Evolutionary conservation across 768 basidiomycete species (phyloP), one percentile per base, ranked within the genome.

Genomic region (Lactarius psammicola): DNA sequence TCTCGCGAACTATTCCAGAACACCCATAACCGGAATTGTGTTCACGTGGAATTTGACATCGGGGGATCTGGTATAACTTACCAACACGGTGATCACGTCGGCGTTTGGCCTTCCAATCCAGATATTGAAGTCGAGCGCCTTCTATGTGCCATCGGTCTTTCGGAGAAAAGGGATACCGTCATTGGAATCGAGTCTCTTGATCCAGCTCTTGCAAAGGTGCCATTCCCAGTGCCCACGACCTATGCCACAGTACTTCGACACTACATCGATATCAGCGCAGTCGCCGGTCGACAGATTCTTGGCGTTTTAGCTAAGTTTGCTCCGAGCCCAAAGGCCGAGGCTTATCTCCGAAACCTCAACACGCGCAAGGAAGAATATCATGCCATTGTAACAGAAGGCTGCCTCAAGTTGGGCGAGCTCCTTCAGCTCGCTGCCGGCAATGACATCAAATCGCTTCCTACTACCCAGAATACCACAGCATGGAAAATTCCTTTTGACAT

Each of bases 401-500:
- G 94, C 77, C 84, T 98, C 71, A 96, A 93, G 75, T 85, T 98
- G 28, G 94, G 89, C 60, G 95, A 99, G 78, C 85, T 98, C 23
- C 86, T 99, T 55, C 93, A 97, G 74, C 80, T 95, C 66, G 94
- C 92, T 30, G 89, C 92, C 20, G 92, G 92, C 36, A 89, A 97
- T 71, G 85, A 91, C 67, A 76, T 89, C 59, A 77, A 75, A 30
- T 79, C 76, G 33, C 69, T 56, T 13, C 89, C 87, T n/a, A 87
- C 81, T 17, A 76, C 80, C n/a, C 83, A 84, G 70, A 93, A 91
- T 75, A 92, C 91, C 61, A 90, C 92, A 0, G 73, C 83, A 26
- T 98, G 96, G 97, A 70, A 82, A 11, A 96, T 98, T 71, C 96
- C 97, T 57, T 97, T 99, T 76, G 97, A 99, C 75, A 90, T 95